Evolutionary conservation across 2,329 filamentous ascomycete genomes (phyloP).

Genomic region (Aspergillus pseudoviridinutans): DNA sequence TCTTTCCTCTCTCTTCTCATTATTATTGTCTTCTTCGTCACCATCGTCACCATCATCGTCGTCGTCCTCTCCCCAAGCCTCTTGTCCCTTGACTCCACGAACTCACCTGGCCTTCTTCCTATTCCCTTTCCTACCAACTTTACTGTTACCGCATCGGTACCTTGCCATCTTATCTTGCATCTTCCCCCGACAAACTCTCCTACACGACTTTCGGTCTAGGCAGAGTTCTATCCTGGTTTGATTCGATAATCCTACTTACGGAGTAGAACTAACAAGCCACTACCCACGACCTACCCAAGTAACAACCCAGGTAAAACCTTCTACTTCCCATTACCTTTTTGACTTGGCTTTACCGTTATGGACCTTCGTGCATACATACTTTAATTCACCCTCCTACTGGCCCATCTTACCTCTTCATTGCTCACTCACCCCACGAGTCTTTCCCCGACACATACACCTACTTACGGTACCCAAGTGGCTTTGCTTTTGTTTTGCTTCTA

Average conservation of each 20-base stretch:
- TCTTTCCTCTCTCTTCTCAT: constrained; percentile 20
- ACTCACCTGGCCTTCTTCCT: constrained; percentile 11
- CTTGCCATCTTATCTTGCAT: not conserved
- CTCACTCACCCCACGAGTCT: not conserved
- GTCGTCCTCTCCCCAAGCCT: constrained; percentile 5
- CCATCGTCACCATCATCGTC: constrained; percentile 7
- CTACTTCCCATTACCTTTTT: not conserved
- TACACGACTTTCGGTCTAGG: not conserved
- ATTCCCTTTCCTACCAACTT: constrained; percentile 11
- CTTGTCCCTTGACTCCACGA: constrained; percentile 11
- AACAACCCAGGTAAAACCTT: not conserved
- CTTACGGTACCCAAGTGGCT: not conserved
- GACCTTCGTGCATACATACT: not conserved
- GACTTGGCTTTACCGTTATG: constrained; percentile 1
- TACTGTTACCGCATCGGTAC: not conserved
- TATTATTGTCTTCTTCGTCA: constrained; percentile 6
- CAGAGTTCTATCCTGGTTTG: not conserved
- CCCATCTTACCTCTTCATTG: not conserved
- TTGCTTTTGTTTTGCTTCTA: not conserved
- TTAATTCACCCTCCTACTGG: not conserved
- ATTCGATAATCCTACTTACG: not conserved
- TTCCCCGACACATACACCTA: not conserved
- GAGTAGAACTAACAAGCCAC: not conserved
- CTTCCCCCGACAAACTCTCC: not conserved
- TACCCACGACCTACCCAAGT: not conserved